phyloP scores from a whole-genome alignment of 768 basidiomycete species.

The Filobasidium floriforme region DNA sequence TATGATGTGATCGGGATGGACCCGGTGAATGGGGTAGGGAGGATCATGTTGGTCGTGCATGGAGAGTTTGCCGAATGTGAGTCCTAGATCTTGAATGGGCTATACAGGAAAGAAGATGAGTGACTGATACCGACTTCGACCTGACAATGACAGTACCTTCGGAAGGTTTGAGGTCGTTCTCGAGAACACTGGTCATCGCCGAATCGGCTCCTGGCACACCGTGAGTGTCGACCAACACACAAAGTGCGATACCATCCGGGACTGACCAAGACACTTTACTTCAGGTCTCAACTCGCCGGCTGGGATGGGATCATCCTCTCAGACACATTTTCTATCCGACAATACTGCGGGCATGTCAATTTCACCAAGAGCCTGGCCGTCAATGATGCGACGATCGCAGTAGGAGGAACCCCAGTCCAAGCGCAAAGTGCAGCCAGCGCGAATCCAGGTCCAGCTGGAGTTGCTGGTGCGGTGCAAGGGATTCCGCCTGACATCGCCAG shows the following conservation, averaged over 20 bases:
- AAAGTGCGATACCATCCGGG: background rate
- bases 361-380: slow-evolving; percentile 53
- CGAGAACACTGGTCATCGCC: slow-evolving; percentile 79
- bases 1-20: slow-evolving; percentile 72
- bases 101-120: background rate
- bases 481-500: slow-evolving; percentile 53
- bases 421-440: background rate
- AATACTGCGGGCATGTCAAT: slow-evolving; percentile 72
- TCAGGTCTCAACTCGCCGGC: slow-evolving; percentile 66
- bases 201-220: slow-evolving; percentile 72
- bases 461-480: slow-evolving; percentile 25
- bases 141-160: slow-evolving; percentile 52
- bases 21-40: slow-evolving; percentile 38
- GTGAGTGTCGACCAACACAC: slow-evolving; percentile 51
- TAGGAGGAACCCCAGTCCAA: background rate
- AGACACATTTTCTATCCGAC: slow-evolving; percentile 73
- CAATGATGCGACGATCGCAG: slow-evolving; percentile 35
- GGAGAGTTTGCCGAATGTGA: slow-evolving; percentile 86
- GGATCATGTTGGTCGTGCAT: slow-evolving; percentile 66
- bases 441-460: slow-evolving; percentile 24
- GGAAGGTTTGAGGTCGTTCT: slow-evolving; percentile 81
- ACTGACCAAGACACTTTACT: slow-evolving; percentile 7
- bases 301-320: slow-evolving; percentile 89
- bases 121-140: background rate
- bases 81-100: slow-evolving; percentile 28